Conservation (phyloP, 2,329 filamentous ascomycete species). For the Trichoderma endophyticum region DNA sequence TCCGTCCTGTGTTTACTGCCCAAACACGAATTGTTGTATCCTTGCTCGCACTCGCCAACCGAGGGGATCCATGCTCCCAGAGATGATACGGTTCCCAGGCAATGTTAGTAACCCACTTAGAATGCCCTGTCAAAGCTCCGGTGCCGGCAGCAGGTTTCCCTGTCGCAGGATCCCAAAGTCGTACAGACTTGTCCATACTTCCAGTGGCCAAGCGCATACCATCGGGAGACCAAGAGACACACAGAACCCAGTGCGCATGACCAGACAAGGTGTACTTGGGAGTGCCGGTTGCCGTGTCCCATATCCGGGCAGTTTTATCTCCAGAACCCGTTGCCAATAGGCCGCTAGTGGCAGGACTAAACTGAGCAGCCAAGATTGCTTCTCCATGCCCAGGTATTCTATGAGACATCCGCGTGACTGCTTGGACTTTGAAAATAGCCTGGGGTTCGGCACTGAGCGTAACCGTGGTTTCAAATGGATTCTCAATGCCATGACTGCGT, state of each 20-base stretch:
- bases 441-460: constrained; percentile 69
- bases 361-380: constrained; percentile 81
- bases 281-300: constrained; percentile 92
- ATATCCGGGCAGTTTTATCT: constrained; percentile 86
- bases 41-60: constrained; percentile 83
- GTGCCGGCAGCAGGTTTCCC: constrained; percentile 67
- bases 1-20: constrained; percentile 73
- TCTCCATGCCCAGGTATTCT: constrained; percentile 89
- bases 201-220: constrained; percentile 79
- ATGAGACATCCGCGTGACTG: constrained; percentile 84
- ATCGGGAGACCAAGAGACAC: constrained; percentile 83
- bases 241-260: constrained; percentile 86
- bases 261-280: constrained; percentile 81
- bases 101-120: constrained; percentile 83
- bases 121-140: constrained; percentile 72
- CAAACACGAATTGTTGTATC: constrained; percentile 86
- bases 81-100: constrained; percentile 93
- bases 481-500: constrained; percentile 54
- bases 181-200: constrained; percentile 88
- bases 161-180: constrained; percentile 81
- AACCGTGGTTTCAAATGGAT: constrained; percentile 54
- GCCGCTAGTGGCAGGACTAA: constrained; percentile 74
- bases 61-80: constrained; percentile 68
- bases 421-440: constrained; percentile 88
- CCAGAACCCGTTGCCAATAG: constrained; percentile 85